Base-by-base conservation (phyloP, 116 monocot genomes). In the Cymodocea nodosa region DNA sequence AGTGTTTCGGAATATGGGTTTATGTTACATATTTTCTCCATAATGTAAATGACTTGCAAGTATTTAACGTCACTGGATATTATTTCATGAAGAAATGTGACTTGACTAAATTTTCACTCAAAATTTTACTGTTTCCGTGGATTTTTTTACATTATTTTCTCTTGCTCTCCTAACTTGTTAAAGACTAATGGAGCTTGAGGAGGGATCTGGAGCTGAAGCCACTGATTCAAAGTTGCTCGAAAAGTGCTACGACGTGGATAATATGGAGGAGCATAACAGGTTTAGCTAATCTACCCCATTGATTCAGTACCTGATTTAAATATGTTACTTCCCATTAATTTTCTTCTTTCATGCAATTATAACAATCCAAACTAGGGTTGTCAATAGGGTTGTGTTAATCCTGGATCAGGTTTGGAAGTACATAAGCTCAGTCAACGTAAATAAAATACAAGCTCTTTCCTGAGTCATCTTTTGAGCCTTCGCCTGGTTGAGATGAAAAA, bases 101-200 rank as follows among this genome's bases (percentile, higher is more conserved):
- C 44, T 44, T 44, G 6, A 44, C 44, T 11, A 44, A 30, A 15
- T 35, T 15, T 5, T 39, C n/a, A 18, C 37, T 35, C n/a, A 9
- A 0, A 15, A n/a, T 40, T 62, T 60, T 19, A 3, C 62, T 62
- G 30, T 30, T 30, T 30, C 30, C 30, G 30, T 30, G 3, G 30
- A 30, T 30, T 30, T 30, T 30, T 30, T 30, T 30, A 30, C 30
- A 30, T 36, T 62, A 17, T 40, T 62, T 62, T 35, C 36, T 62
- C 16, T 9, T 18, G n/a, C 18, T 54, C 56, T 20, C 56, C 23
- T 20, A 20, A n/a, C n/a, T 34, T 35, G 50, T 18, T 50, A 44
- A 60, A 93, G 94, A 77, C 62, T 87, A 73, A 69, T 49, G 62
- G 82, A 86, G 74, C 87, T 90, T 66, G 94, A 87, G 79, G 90